Evolutionary conservation across 139 green algal genomes (phyloP).

Genomic region (Chlamydomonas eustigma): DNA sequence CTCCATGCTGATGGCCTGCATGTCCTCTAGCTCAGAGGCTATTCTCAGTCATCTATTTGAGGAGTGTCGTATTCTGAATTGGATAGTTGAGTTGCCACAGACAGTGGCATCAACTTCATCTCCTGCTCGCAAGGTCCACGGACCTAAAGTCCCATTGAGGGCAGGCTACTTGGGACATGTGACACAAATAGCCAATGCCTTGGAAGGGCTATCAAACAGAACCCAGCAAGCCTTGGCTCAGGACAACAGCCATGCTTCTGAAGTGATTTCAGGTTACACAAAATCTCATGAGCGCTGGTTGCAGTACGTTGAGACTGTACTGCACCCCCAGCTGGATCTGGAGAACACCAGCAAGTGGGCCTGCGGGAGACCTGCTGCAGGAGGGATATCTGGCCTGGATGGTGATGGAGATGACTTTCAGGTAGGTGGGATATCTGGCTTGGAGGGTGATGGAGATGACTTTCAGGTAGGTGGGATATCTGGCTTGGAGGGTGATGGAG

Average conservation of each 20-base stretch:
- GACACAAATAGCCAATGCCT: conserved; percentile 53
- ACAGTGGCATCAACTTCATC: conserved; percentile 20
- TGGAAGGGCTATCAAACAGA: not conserved
- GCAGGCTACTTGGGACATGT: conserved; percentile 84
- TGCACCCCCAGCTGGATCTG: conserved; percentile 39
- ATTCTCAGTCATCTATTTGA: conserved; percentile 66
- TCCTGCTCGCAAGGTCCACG: conserved; percentile 29
- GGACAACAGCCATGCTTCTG: no score
- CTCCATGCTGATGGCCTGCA: conserved; percentile 46
- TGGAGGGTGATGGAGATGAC: not conserved
- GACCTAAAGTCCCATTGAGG: conserved; percentile 42
- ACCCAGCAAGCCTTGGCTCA: not conserved
- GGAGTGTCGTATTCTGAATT: conserved; percentile 34
- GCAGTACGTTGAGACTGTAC: conserved; percentile 32
- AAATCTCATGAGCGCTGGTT: conserved; percentile 40
- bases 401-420: conserved; percentile 52
- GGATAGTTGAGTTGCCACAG: conserved; percentile 32
- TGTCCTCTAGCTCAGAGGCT: conserved; percentile 30
- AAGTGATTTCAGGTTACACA: conserved; percentile 26
- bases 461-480: not conserved
- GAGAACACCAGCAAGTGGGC: conserved; percentile 59
- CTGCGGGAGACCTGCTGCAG: conserved; percentile 54
- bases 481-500: no score
- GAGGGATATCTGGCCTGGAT: conserved; percentile 41
- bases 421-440: conserved; percentile 32